phyloP scores from a whole-genome alignment of 1,284 basidiomycete species.

The Sanghuangporus baumii region DNA sequence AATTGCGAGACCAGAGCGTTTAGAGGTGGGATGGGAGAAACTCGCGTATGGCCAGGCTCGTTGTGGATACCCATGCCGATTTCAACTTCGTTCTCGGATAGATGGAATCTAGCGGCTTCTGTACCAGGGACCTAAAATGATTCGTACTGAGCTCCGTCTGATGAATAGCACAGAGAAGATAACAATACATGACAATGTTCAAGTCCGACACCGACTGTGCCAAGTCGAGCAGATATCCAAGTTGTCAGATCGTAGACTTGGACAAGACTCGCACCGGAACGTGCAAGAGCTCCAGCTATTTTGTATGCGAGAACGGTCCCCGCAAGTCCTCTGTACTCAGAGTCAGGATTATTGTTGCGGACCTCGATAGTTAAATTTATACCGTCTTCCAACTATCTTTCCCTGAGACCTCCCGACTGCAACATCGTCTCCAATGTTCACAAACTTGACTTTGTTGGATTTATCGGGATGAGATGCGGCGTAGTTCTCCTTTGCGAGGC shows the following conservation, averaged over 20 bases:
- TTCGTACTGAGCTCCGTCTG: not conserved
- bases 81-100: slow-evolving; percentile 68
- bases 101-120: slow-evolving; percentile 49
- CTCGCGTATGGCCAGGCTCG: slow-evolving; percentile 72
- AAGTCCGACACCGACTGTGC: slow-evolving; percentile 86
- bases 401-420: slow-evolving; percentile 80
- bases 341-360: not conserved
- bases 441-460: slow-evolving; percentile 65
- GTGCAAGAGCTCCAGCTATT: slow-evolving; percentile 79
- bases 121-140: slow-evolving; percentile 74
- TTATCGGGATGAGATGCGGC: slow-evolving; percentile 66
- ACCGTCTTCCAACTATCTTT: slow-evolving; percentile 76
- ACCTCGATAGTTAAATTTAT: not conserved
- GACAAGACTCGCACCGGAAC: slow-evolving; percentile 66
- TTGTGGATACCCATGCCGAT: slow-evolving; percentile 93
- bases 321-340: slow-evolving; percentile 63
- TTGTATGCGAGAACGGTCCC: slow-evolving; percentile 92
- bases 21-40: slow-evolving; percentile 68
- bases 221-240: slow-evolving; percentile 61
- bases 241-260: slow-evolving; percentile 69
- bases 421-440: slow-evolving; percentile 90
- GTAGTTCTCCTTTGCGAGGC: slow-evolving; percentile 85
- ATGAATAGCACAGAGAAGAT: not conserved
- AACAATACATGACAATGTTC: slow-evolving; percentile 81
- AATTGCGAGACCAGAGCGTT: slow-evolving; percentile 68